Evolutionary conservation across 2,329 filamentous ascomycete species (phyloP).

Genomic region (Fusarium pseudonygamai): DNA sequence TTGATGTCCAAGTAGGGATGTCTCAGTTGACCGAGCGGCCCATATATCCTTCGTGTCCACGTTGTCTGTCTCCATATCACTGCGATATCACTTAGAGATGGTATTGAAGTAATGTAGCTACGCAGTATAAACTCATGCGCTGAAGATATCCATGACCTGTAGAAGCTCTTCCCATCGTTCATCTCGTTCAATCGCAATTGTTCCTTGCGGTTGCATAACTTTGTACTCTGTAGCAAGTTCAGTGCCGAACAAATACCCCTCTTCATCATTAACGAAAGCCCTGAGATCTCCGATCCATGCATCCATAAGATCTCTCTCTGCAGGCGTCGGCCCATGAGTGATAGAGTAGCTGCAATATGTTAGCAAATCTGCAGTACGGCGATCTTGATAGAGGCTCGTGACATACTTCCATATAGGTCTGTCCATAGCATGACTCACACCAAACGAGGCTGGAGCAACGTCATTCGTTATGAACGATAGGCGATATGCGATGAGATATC

Average conservation of each 20-base stretch:
- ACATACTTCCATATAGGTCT: conserved; percentile 16
- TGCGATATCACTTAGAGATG: background rate
- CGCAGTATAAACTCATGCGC: background rate
- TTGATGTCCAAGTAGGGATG: background rate
- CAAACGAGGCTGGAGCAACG: background rate
- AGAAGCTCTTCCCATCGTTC: conserved; percentile 2
- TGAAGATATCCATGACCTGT: conserved; percentile 12
- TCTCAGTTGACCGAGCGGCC: too few relatives aligned
- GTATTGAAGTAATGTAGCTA: background rate
- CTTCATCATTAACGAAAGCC: conserved; percentile 2
- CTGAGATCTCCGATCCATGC: background rate
- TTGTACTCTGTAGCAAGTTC: background rate
- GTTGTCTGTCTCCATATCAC: too few relatives aligned
- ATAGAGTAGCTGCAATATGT: background rate
- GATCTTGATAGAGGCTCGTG: rapidly evolving
- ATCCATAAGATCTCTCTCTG: background rate
- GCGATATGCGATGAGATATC: conserved; percentile 9
- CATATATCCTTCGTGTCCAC: rapidly evolving
- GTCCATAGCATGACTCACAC: conserved; percentile 18
- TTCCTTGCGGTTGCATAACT: conserved; percentile 5
- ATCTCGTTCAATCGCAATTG: background rate
- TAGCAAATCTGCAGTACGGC: background rate
- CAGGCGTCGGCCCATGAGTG: background rate
- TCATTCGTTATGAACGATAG: background rate
- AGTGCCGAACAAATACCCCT: background rate